These are phyloP conservation scores for Schizophyllum commune DNA, from an alignment of 1,284 basidiomycete species.

Conservation along the genomic window DNA sequence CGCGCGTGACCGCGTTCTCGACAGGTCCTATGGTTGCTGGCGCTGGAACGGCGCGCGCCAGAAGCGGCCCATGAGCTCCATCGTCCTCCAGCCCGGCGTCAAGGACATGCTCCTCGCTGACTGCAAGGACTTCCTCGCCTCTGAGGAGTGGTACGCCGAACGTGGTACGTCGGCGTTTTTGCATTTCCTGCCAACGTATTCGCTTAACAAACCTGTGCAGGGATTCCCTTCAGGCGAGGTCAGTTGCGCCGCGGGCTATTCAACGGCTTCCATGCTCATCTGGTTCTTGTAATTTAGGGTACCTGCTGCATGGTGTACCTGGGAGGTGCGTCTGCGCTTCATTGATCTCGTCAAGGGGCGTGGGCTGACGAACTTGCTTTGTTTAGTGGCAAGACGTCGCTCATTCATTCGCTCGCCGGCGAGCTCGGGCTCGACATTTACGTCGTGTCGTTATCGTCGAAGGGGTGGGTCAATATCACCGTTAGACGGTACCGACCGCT, in stretches of 20 bases:
- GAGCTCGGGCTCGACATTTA: constrained; percentile 86
- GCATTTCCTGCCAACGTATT: background rate
- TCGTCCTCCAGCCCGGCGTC: constrained; percentile 76
- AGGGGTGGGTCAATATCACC: constrained; percentile 45
- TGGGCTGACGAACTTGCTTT: constrained; percentile 12
- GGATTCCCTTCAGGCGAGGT: constrained; percentile 79
- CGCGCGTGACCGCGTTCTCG: constrained; percentile 1
- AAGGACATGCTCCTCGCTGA: constrained; percentile 83
- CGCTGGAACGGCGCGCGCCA: constrained; percentile 81
- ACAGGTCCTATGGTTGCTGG: constrained; percentile 66
- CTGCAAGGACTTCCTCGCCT: constrained; percentile 75
- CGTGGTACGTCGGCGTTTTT: constrained; percentile 45
- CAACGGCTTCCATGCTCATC: background rate
- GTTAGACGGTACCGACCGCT: constrained; percentile 2
- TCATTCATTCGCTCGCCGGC: constrained; percentile 80
- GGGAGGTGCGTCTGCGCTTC: constrained; percentile 49
- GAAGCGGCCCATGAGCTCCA: constrained; percentile 81
- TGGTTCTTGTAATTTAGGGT: constrained; percentile 19
- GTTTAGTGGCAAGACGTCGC: constrained; percentile 70
- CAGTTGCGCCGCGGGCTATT: background rate
- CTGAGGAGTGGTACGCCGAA: constrained; percentile 84
- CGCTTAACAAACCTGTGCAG: constrained; percentile 25
- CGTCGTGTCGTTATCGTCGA: constrained; percentile 76
- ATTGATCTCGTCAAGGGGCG: constrained; percentile 8
- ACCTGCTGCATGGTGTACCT: constrained; percentile 76